Evolutionary conservation across 1,139 yeast genomes (phyloP).

Genomic region (Geotrichum aggregatum): DNA sequence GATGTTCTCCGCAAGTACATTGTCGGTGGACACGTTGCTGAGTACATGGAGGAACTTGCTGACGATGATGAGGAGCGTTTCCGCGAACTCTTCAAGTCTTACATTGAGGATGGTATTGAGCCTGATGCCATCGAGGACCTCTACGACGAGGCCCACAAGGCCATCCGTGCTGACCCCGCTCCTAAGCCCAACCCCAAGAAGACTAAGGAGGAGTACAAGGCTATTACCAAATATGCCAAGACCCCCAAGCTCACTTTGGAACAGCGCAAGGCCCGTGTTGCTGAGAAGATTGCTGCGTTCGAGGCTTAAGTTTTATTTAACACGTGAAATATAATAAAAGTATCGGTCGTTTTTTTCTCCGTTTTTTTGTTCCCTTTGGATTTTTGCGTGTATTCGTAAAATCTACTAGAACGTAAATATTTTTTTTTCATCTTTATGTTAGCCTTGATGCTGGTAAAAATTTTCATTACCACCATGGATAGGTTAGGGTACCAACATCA

Average conservation of each 20-base stretch:
- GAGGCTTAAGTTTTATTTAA: background rate
- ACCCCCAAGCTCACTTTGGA: slow-evolving; percentile 83
- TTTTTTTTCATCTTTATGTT: background rate
- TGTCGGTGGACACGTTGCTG: slow-evolving; percentile 99
- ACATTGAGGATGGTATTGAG: slow-evolving; percentile 95
- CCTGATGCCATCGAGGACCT: slow-evolving; percentile 95
- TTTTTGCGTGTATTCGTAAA: no score
- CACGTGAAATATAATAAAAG: background rate
- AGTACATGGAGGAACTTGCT: slow-evolving; percentile 99
- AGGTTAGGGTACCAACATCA: no score
- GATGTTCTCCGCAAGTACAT: slow-evolving; percentile 98
- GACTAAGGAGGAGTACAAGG: slow-evolving; percentile 98
- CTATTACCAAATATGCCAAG: slow-evolving; percentile 90
- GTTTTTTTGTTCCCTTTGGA: background rate
- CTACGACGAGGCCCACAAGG: slow-evolving; percentile 90
- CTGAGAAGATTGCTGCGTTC: slow-evolving; percentile 72
- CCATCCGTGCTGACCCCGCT: slow-evolving; percentile 91
- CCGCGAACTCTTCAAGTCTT: slow-evolving; percentile 92
- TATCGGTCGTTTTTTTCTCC: background rate
- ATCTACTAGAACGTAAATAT: no score
- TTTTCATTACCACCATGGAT: no score
- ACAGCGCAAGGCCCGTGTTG: slow-evolving; percentile 85
- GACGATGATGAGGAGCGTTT: slow-evolving; percentile 99
- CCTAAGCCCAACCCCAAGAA: slow-evolving; percentile 87
- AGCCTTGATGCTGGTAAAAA: no score